Evolutionary conservation across 1,284 basidiomycete species (phyloP).

Genomic region (Papiliotrema flavescens): DNA sequence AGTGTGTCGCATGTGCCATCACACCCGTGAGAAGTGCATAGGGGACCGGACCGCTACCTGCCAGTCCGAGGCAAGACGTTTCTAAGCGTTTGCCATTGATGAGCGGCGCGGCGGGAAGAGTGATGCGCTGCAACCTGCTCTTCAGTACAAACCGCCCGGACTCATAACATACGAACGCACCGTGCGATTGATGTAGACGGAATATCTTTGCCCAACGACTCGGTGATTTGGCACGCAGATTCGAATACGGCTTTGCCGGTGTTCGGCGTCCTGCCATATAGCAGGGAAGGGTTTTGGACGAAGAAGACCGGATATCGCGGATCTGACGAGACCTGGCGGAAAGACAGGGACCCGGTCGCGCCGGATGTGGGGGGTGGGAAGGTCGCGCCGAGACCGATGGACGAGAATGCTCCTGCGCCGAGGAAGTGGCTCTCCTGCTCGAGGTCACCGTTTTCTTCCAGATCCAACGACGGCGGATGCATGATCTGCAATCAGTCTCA

Average conservation of each 20-base stretch:
- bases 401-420: slow-evolving; percentile 24
- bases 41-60: slow-evolving; percentile 20
- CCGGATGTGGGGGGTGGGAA: slow-evolving; percentile 3
- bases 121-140: slow-evolving; percentile 16
- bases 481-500: neutral
- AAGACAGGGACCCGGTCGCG: slow-evolving; percentile 10
- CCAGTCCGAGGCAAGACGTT: slow-evolving; percentile 11
- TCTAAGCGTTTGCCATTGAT: slow-evolving; percentile 30
- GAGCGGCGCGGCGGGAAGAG: slow-evolving; percentile 36
- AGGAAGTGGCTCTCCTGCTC: slow-evolving; percentile 33
- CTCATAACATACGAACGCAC: too few species aligned
- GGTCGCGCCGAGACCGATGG: slow-evolving; percentile 16
- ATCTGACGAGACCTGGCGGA: slow-evolving; percentile 36
- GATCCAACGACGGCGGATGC: slow-evolving; percentile 17
- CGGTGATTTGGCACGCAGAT: slow-evolving; percentile 12
- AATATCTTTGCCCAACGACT: slow-evolving; percentile 4
- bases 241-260: slow-evolving; percentile 19
- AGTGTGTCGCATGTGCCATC: slow-evolving; percentile 31
- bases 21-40: slow-evolving; percentile 35
- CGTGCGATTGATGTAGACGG: slow-evolving; percentile 6
- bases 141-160: neutral
- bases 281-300: slow-evolving; percentile 27
- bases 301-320: slow-evolving; percentile 32
- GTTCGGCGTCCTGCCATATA: slow-evolving; percentile 30
- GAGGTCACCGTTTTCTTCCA: slow-evolving; percentile 8